Evolutionary conservation across 1,139 yeast species (phyloP), one percentile per base, ranked within the genome.

Genomic region (Scheffersomyces parashehatae): DNA sequence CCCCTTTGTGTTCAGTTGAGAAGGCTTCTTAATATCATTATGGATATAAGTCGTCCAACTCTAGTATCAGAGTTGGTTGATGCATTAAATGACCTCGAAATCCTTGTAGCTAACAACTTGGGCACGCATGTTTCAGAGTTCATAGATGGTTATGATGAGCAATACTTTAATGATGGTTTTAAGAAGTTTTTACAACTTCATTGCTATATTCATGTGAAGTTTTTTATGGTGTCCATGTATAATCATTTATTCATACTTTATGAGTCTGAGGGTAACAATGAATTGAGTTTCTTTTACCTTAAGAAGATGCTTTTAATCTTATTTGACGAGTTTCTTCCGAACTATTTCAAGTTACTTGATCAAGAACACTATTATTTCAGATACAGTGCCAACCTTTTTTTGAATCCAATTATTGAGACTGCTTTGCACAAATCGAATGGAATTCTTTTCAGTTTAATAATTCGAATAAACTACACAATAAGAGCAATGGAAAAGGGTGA

Each of bases 221-320:
- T 47, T 11, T 52, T 54, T 30, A 41, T 52, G 39, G 34, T 50
- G 35, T 47, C 51, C 13, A 39, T 38, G 5, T 50, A 49, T 44
- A 51, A 48, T 38, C 57, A 52, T 38, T 42, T 54, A 9, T 53
- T 49, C 30, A 54, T 53, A 40, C 44, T 48, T 39, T 53, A 52
- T 37, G 57, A 54, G 15, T 38, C 48, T 37, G 35, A 28, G 33
- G 38, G 38, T 28, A 48, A 53, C 29, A 20, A 42, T 26, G 34
- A 35, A 13, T 39, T 45, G 33, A 42, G 54, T 3, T 54, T 44
- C 37, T 53, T 54, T 38, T 54, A 53, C 41, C 49, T 42, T 47
- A 53, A 50, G 36, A 54, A 54, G 30, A 40, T 53, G 36, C 42
- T 54, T 8, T 39, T 45, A n/a, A 42, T 47, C 11, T 39, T 50